Conservation (phyloP, 1,284 basidiomycete species). For the Apiotrichum gracile region DNA sequence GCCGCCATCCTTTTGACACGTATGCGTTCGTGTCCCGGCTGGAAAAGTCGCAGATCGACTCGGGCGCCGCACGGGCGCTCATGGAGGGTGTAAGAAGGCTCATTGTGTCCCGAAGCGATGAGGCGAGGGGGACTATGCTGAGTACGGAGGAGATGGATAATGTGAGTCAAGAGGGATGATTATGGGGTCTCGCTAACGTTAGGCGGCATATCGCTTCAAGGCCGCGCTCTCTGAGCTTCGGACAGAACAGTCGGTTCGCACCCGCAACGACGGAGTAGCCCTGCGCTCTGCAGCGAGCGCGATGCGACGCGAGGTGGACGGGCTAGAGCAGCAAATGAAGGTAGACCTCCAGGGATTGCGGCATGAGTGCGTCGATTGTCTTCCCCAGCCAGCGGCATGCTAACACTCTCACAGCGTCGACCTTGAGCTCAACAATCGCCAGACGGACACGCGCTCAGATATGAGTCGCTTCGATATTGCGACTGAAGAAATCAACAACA, state of each 20-base stretch:
- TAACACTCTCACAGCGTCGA: slow-evolving; percentile 55
- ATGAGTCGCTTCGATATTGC: slow-evolving; percentile 78
- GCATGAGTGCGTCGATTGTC: slow-evolving; percentile 19
- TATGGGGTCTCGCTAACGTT: not conserved
- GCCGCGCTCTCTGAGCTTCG: slow-evolving; percentile 88
- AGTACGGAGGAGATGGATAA: slow-evolving; percentile 84
- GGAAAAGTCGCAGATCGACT: slow-evolving; percentile 29
- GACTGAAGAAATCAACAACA: slow-evolving; percentile 87
- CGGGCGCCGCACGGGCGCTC: slow-evolving; percentile 59
- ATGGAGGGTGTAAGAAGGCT: slow-evolving; percentile 82
- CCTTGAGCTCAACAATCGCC: slow-evolving; percentile 91
- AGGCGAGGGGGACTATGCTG: slow-evolving; percentile 67
- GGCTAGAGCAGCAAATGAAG: slow-evolving; percentile 83
- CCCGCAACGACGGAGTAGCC: slow-evolving; percentile 76
- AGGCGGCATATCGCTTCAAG: slow-evolving; percentile 94
- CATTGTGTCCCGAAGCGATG: slow-evolving; percentile 68
- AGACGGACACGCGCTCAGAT: slow-evolving; percentile 85
- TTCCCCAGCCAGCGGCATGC: not conserved
- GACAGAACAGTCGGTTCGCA: slow-evolving; percentile 75
- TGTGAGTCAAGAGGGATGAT: slow-evolving; percentile 54
- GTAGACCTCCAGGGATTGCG: slow-evolving; percentile 83
- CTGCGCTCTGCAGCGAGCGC: slow-evolving; percentile 68
- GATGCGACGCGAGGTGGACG: slow-evolving; percentile 82
- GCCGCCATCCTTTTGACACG: slow-evolving; percentile 45
- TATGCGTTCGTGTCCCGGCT: slow-evolving; percentile 44